Conservation (phyloP, 2,329 filamentous ascomycete species). For the Clarireedia paspali region DNA sequence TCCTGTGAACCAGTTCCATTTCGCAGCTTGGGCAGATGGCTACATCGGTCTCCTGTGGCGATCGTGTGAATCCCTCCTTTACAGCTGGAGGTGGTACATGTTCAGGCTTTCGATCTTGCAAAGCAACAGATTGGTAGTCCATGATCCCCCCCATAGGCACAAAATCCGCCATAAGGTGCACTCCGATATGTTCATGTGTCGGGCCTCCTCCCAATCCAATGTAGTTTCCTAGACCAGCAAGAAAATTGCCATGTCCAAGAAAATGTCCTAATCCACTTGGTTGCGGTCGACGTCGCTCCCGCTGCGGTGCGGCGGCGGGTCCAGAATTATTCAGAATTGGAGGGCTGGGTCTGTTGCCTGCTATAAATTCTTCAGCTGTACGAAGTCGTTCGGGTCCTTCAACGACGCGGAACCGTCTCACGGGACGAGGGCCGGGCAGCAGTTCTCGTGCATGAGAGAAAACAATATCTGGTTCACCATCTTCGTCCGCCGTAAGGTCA, state of each 20-base stretch:
- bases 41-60: constrained; percentile 62
- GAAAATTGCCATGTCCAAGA: neutral
- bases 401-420: neutral
- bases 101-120: constrained; percentile 23
- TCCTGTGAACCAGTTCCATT: constrained; percentile 71
- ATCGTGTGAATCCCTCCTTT: constrained; percentile 72
- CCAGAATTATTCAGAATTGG: no score
- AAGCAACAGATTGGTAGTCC: constrained; percentile 23
- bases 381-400: neutral
- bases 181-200: neutral
- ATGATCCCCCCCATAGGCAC: constrained; percentile 22
- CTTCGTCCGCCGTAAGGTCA: constrained; percentile 43
- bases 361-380: no score
- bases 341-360: no score
- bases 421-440: neutral
- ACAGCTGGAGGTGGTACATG: constrained; percentile 40
- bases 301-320: no score
- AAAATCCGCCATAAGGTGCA: neutral
- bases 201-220: neutral
- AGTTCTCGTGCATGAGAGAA: constrained; percentile 8
- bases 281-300: no score
- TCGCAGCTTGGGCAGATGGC: constrained; percentile 83
- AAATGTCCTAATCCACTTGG: neutral
- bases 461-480: constrained; percentile 25
- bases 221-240: neutral